These are phyloP conservation scores for Populus hybrid DNA, from an alignment of 441 rosid genomes.

Conservation along the genomic window DNA sequence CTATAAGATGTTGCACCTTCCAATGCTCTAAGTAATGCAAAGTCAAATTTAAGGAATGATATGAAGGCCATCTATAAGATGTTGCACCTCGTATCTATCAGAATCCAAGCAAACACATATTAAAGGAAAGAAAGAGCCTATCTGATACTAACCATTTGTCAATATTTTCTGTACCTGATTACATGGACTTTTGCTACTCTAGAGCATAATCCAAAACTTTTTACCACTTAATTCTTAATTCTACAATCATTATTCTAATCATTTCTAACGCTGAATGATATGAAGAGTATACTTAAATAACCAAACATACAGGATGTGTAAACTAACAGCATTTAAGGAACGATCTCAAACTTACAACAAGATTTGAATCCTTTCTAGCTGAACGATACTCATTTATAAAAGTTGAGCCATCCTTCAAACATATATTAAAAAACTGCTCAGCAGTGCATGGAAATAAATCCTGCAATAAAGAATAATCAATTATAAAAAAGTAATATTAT, in stretches of 20 bases:
- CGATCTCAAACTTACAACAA: slow-evolving; percentile 49
- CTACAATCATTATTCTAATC: neutral
- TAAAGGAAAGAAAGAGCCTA: neutral
- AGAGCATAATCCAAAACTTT: neutral
- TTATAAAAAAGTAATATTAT: slow-evolving; percentile 14
- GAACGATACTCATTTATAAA: slow-evolving; percentile 66
- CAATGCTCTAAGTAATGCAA: neutral
- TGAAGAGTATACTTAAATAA: neutral
- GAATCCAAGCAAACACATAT: neutral
- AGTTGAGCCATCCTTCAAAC: slow-evolving; percentile 67
- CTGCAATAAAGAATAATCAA: slow-evolving; percentile 43
- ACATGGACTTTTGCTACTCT: neutral
- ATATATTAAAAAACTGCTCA: slow-evolving; percentile 57
- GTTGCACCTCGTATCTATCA: neutral
- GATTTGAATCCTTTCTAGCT: slow-evolving; percentile 74
- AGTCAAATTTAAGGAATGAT: neutral
- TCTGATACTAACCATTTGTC: neutral
- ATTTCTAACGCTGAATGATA: neutral
- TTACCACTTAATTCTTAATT: neutral
- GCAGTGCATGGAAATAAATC: slow-evolving; percentile 72
- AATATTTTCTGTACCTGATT: neutral
- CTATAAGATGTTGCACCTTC: neutral
- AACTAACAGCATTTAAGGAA: neutral
- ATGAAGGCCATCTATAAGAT: neutral
- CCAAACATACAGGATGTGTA: slow-evolving; percentile 9